Evolutionary conservation across 441 rosid genomes (phyloP).

Genomic region (Adansonia madagascariensis): DNA sequence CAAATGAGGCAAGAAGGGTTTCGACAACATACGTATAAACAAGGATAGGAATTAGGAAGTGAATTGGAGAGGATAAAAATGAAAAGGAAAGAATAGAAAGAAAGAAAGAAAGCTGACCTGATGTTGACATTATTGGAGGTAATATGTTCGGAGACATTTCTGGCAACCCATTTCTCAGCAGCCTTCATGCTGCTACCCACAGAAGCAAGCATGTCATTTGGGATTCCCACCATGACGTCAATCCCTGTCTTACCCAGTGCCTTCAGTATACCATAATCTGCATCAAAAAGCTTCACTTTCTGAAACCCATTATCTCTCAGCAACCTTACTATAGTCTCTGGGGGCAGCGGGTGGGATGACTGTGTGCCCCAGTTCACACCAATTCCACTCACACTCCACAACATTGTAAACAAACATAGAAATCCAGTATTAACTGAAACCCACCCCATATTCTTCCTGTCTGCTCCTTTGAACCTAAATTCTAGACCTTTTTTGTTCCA

Average conservation of each 20-base stretch:
- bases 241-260: constrained; percentile 73
- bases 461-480: not conserved
- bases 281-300: constrained; percentile 91
- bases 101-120: constrained; percentile 50
- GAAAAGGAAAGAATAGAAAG: not conserved
- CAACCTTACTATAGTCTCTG: constrained; percentile 65
- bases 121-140: constrained; percentile 62
- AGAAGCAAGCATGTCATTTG: constrained; percentile 81
- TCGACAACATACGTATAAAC: not conserved
- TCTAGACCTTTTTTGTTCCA: not conserved
- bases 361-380: constrained; percentile 99
- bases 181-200: constrained; percentile 69
- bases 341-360: constrained; percentile 71
- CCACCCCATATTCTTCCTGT: constrained; percentile 28
- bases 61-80: not conserved
- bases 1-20: not conserved
- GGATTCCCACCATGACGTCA: constrained; percentile 97
- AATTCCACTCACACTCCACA: constrained; percentile 51
- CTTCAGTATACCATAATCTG: constrained; percentile 66
- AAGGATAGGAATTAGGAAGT: not conserved
- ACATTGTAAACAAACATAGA: constrained; percentile 36
- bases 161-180: constrained; percentile 91
- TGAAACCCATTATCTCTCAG: constrained; percentile 68
- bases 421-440: constrained; percentile 26
- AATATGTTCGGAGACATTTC: constrained; percentile 74